phyloP scores from a whole-genome alignment of 257 asterid species.

The Knoxia roxburghii region DNA sequence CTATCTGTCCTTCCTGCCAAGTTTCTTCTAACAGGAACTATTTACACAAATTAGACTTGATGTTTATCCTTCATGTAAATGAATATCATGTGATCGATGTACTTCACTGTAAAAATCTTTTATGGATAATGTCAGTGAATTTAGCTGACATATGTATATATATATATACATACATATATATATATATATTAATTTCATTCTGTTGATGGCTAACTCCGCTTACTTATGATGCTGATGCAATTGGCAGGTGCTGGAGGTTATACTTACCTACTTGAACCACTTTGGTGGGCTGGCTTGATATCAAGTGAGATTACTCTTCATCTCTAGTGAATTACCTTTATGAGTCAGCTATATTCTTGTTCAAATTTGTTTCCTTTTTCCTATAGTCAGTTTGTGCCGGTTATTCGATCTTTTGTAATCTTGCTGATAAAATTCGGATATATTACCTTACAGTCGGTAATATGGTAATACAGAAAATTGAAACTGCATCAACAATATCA shows the following conservation, averaged over 20 bases:
- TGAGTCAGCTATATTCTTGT: not conserved
- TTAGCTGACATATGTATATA: not conserved
- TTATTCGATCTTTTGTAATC: not conserved
- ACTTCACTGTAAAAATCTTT: not conserved
- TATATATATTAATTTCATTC: too few relatives aligned
- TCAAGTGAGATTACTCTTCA: slow-evolving; percentile 46
- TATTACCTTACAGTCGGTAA: not conserved
- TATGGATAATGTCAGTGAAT: not conserved
- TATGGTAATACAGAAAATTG: not conserved
- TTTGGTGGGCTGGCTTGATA: slow-evolving; percentile 95
- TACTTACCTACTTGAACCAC: slow-evolving; percentile 70
- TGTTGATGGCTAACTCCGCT: not conserved
- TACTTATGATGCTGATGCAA: not conserved
- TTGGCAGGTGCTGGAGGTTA: slow-evolving; percentile 76
- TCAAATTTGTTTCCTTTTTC: not conserved
- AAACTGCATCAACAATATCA: not conserved
- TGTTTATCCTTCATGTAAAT: not conserved
- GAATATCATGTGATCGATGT: not conserved
- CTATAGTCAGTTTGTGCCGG: not conserved
- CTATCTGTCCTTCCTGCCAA: not conserved
- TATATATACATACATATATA: too few relatives aligned
- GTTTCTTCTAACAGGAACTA: not conserved
- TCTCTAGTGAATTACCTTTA: not conserved
- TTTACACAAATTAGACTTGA: not conserved
- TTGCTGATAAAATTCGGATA: not conserved